Evolutionary conservation across 1,284 basidiomycete genomes (phyloP), one percentile per base, ranked within the genome.

Genomic region (Naganishia cerealis): DNA sequence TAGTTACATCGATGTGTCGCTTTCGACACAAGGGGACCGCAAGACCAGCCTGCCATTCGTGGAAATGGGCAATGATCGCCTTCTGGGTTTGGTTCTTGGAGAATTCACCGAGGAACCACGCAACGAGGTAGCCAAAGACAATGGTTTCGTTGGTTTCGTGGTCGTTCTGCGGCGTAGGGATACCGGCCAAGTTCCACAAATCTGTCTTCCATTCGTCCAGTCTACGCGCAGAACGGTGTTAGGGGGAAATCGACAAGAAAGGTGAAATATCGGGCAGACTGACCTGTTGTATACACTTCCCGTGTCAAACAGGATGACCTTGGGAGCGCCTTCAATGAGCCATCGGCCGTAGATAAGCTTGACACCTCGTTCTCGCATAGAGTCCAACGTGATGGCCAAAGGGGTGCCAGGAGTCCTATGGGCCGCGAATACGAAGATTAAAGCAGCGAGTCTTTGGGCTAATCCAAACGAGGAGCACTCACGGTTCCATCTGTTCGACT

Each of bases 21-120:
- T 97, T 98, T 73, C 95, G 86, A 82, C 92, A 94, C 24, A 99
- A 86, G 2, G 95, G 93, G 70, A 99, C 97, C 38, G 95, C 93
- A 50, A 98, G 87, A 67, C 95, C 95, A 7, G 94, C 94, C 80
- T 98, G 94, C 95, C 95, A 99, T 82, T 99, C 95, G 83, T 99
- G 95, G 84, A 99, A 97, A 82, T 98, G 95, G 71, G 93, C 94
- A 71, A 98, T 86, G 73, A 99, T 90, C 56, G 94, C 92, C 13
- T 87, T 89, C 71, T 86, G 85, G 43, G 89, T 85, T 78, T 94
- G 88, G 69, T 88, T 87, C 36, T 88, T 79, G 46, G 91, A 87
- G 77, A 92, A 96, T 89, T 97, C 94, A 75, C 95, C 95, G 29
- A 99, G 85, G 85, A 99, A 98, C 95, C 95, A 99, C n/a, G 95